A percentile compares a stretch with the other conserved stretches of the same genome.
phyloP scores from a whole-genome alignment of 192 early-diverging fungal genomes.

The Linnemannia zychae region DNA sequence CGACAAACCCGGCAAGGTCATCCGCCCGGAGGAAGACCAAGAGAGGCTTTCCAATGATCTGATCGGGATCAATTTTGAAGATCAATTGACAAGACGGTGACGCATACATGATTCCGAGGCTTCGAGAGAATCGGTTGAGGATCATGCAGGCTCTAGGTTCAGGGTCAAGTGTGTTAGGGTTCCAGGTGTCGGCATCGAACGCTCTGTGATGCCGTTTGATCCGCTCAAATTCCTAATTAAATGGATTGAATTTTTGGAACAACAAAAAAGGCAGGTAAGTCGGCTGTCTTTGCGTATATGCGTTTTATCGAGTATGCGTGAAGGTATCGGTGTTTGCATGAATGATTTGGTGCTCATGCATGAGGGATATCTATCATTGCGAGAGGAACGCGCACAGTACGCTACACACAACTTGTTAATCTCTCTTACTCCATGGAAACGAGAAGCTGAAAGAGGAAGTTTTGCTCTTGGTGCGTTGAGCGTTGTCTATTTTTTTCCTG shows the following conservation, averaged over 20 bases:
- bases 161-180: conserved; percentile 31
- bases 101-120: conserved; percentile 50
- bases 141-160: conserved; percentile 57
- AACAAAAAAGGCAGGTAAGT: not conserved
- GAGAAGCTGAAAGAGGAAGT: not conserved
- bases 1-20: conserved; percentile 37
- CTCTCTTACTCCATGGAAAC: not conserved
- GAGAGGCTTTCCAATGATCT: conserved; percentile 40
- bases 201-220: conserved; percentile 45
- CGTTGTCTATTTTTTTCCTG: not conserved
- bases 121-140: conserved; percentile 53
- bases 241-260: not conserved
- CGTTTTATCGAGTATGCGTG: no score
- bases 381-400: not conserved
- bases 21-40: conserved; percentile 45
- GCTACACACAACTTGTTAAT: not conserved
- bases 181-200: conserved; percentile 42
- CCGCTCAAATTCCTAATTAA: conserved; percentile 42
- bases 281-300: not conserved
- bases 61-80: conserved; percentile 31
- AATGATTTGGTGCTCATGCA: conserved; percentile 7
- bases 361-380: not conserved
- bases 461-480: not conserved
- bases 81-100: conserved; percentile 46
- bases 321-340: not conserved